Conservation (phyloP, 768 basidiomycete genomes). For the Galerina marginata region DNA sequence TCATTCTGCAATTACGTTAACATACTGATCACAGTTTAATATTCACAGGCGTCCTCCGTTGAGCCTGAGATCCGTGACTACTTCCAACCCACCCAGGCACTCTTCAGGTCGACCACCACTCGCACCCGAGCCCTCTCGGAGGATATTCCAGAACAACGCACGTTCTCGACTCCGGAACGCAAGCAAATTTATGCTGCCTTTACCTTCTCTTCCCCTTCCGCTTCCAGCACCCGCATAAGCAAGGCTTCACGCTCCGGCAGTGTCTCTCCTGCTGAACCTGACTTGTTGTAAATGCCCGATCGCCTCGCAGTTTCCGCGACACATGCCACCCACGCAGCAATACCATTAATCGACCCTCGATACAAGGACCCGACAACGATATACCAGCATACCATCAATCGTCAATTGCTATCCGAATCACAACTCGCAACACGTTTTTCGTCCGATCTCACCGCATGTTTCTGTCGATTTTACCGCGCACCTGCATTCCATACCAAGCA, state of each 20-base stretch:
- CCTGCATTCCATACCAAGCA: constrained; percentile 7
- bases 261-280: constrained; percentile 25
- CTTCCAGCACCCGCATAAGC: constrained; percentile 58
- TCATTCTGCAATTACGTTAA: constrained; percentile 16
- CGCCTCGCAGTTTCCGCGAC: constrained; percentile 15
- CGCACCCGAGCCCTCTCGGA: constrained; percentile 30
- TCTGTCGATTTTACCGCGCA: constrained; percentile 9
- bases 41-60: constrained; percentile 52
- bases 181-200: constrained; percentile 75
- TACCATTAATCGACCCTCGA: constrained; percentile 4
- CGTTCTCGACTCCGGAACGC: constrained; percentile 78
- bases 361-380: constrained; percentile 5
- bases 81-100: constrained; percentile 43
- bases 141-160: constrained; percentile 34
- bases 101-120: constrained; percentile 32
- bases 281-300: constrained; percentile 6
- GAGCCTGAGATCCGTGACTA: constrained; percentile 67
- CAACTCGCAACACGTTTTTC: constrained; percentile 20
- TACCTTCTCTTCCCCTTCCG: constrained; percentile 79
- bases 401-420: constrained; percentile 9
- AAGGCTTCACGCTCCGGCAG: constrained; percentile 42
- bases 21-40: constrained; percentile 14
- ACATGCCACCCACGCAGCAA: constrained; percentile 18
- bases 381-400: constrained; percentile 10
- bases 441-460: constrained; percentile 20